These are phyloP conservation scores for Ricinus communis DNA, from an alignment of 345 rosid species.

Conservation along the genomic window DNA sequence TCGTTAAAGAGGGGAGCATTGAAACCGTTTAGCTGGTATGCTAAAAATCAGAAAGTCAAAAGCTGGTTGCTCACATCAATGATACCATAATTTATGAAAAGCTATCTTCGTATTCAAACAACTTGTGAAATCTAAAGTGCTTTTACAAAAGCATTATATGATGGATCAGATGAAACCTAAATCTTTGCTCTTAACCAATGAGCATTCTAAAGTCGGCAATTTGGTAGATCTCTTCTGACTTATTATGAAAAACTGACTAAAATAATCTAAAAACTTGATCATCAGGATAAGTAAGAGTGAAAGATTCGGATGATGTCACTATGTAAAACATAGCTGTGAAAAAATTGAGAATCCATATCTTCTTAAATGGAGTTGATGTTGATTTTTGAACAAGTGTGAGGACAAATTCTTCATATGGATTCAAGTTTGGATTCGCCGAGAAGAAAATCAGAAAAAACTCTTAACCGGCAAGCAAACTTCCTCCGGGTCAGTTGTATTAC, in stretches of 20 bases:
- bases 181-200: background rate
- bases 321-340: conserved; percentile 1
- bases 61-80: conserved; percentile 2
- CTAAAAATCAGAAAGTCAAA: background rate
- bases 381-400: background rate
- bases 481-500: background rate
- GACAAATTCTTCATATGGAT: background rate
- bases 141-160: conserved; percentile 9
- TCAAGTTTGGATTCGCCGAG: background rate
- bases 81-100: background rate
- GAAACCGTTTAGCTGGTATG: too few species aligned
- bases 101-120: background rate
- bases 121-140: background rate
- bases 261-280: conserved; percentile 16
- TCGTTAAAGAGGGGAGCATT: too few species aligned
- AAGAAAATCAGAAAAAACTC: background rate
- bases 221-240: background rate
- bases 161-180: conserved; percentile 10
- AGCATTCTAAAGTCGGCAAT: background rate
- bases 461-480: background rate
- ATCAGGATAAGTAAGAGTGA: conserved; percentile 5
- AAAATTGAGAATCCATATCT: background rate
- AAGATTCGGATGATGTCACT: conserved; percentile 9
- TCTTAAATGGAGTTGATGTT: background rate
- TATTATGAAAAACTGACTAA: conserved; percentile 16